These are phyloP conservation scores for Aspergillus texensis DNA, from an alignment of 2,329 filamentous ascomycete genomes.

Conservation along the genomic window DNA sequence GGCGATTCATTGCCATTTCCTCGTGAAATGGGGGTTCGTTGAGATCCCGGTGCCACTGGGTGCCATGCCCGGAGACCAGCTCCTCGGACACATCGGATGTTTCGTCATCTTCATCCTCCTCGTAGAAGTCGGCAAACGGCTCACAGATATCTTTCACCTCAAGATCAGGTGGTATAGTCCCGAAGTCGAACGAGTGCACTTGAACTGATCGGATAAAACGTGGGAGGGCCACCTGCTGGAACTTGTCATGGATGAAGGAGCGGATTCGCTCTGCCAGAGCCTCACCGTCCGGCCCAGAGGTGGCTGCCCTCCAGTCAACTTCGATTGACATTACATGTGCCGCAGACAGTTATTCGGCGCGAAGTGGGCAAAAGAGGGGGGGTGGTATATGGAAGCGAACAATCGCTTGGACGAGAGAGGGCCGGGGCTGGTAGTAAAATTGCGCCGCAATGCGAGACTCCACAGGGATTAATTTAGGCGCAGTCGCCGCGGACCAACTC, in stretches of 20 bases:
- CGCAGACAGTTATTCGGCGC: background rate
- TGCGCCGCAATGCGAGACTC: conserved; percentile 1
- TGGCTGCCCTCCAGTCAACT: conserved; percentile 93
- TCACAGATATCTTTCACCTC: conserved; percentile 97
- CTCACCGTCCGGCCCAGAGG: conserved; percentile 81
- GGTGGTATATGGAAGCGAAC: background rate
- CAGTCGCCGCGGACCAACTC: background rate
- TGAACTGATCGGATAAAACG: conserved; percentile 96
- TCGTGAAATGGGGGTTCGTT: conserved; percentile 35
- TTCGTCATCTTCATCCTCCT: conserved; percentile 64
- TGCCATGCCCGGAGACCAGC: conserved; percentile 29
- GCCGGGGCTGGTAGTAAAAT: background rate
- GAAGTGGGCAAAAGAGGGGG: background rate
- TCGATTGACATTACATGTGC: conserved; percentile 81
- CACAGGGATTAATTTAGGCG: conserved; percentile 1
- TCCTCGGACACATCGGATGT: conserved; percentile 41
- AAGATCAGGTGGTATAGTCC: conserved; percentile 76
- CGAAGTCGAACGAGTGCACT: conserved; percentile 93
- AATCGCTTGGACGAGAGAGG: background rate
- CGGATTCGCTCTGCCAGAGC: conserved; percentile 84
- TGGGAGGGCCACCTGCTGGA: conserved; percentile 87
- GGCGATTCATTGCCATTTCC: conserved; percentile 30
- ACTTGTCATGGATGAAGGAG: conserved; percentile 91
- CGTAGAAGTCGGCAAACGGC: conserved; percentile 94
- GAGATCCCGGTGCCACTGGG: conserved; percentile 23